Evolutionary conservation across 2,329 filamentous ascomycete species (phyloP), one percentile per base, ranked within the genome.

Genomic region (Xylaria arbuscula): DNA sequence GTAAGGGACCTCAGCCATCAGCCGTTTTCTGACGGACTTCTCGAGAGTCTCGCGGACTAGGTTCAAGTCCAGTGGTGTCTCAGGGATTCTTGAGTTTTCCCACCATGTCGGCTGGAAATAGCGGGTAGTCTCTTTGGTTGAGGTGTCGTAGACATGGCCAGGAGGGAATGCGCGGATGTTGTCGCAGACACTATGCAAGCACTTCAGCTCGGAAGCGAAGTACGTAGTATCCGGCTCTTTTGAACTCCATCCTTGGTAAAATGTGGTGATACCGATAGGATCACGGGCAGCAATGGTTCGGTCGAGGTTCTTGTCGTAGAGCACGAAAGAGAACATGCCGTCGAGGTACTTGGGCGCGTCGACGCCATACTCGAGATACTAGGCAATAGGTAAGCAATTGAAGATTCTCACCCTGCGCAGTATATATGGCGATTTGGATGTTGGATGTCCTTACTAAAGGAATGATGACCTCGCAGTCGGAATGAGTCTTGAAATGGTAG

Each of bases 291-390:
- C 96, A 78, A 99, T 90, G 71, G 94, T 92, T 74, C 96, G 92
- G 85, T 99, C 92, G 81, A 94, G 90, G 74, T 89, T 91, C 88
- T 97, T 97, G 85, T 99, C 96, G 83, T 97, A 97, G 62, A 99
- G 88, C 65, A 99, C 94, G 84, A 97, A 99, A 17, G 95, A 98
- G 88, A 99, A 99, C 96, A 99, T 99, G 85, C 96, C 96, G 81
- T 99, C 96, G 74, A 99, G 90, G 82, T 93, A 87, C 83, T 95
- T 96, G 70, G 96, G 94, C 67, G 95, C 93, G 78, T 98, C 94
- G 75, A 97, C 87, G 77, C 90, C 96, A 87, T 97, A 89, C 83
- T 98, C 90, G 84, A 94, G 88, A 81, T 99, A 99, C 93, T 97
- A 67, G 15, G 50, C 11, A 7, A n/a, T 13, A 15, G 17, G 62